Base-by-base conservation (phyloP, 306 rosid genomes). In the Purshia tridentata region DNA sequence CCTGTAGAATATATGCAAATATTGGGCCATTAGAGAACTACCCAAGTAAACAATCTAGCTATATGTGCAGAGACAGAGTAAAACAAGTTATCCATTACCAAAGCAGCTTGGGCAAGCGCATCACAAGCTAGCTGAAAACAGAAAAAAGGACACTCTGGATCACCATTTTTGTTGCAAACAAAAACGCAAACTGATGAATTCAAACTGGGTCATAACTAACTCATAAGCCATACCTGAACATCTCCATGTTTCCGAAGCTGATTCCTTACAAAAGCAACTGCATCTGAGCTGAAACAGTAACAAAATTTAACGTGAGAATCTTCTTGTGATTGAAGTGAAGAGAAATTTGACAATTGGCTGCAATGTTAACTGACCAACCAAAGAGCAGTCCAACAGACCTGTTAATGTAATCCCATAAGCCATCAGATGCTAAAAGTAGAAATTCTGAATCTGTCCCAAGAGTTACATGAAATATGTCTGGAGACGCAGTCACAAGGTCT, bases 371-470 rank as follows among this genome's bases (percentile, higher is more conserved):
- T 11, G 50, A 16, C 1, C 57, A 68, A 59, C 45, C 12, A 41
- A 76, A 64, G 80, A 55, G 61, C 59, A 51, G 42, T 61, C 69
- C 65, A 71, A 49, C 67, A 69, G 63, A 94, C 96, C 96, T 94
- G 81, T 75, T 88, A 77, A 95, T 88, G 87, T 95, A 95, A 81
- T 95, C 99, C 99, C 98, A 95, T 70, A 95, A 82, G 79, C 99
- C 99, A 87, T 95, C 99, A 20, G 99, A 88, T 75, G 99, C 98
- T 81, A 95, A 79, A 56, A 95, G 81, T 69, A 91, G 8, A 79
- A 95, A 95, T 75, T 95, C 99, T 12, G 87, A 77, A 77, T 90
- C 96, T 65, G 85, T 81, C 52, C 82, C 98, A n/a, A 91, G 95
- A 55, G 81, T 64, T 42, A 86, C 89, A 82, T 90, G 99, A 78